Evolutionary conservation across 139 green algal genomes (phyloP).

Genomic region (Pleodorina starrii): DNA sequence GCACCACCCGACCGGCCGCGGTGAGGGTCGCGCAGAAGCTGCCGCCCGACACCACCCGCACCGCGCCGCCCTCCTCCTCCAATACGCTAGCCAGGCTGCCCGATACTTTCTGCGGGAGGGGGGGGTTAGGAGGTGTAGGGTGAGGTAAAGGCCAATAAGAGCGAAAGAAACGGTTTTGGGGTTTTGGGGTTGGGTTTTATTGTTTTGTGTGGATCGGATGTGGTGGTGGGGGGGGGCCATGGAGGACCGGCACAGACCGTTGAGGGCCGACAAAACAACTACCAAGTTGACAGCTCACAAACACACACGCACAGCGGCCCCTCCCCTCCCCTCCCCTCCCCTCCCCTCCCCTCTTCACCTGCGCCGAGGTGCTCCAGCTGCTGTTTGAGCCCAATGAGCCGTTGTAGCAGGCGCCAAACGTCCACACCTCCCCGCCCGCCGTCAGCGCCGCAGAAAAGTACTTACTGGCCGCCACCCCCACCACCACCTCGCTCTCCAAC

Average conservation of each 20-base stretch:
- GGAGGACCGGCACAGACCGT: too few relatives aligned
- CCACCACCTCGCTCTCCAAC: constrained; percentile 51
- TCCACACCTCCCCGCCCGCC: constrained; percentile 69
- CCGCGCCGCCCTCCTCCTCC: constrained; percentile 67
- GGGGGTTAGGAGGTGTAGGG: too few relatives aligned
- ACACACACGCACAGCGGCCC: too few relatives aligned
- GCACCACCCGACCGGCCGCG: constrained; percentile 55
- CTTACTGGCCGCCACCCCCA: constrained; percentile 57
- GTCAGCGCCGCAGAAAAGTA: constrained; percentile 69
- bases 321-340: too few relatives aligned
- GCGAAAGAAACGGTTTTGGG: too few relatives aligned
- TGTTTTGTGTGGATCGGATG: too few relatives aligned
- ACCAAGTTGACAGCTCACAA: too few relatives aligned
- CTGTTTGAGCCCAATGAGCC: constrained; percentile 63
- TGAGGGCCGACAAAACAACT: too few relatives aligned
- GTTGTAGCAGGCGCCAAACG: constrained; percentile 74
- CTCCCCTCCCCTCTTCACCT: too few relatives aligned
- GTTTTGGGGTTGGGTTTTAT: too few relatives aligned
- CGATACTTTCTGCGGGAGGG: constrained; percentile 27
- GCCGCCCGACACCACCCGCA: constrained; percentile 67
- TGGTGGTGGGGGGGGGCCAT: too few relatives aligned
- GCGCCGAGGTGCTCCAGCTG: constrained; percentile 61
- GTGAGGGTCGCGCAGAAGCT: constrained; percentile 76
- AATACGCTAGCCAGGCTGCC: constrained; percentile 55
- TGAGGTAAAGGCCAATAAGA: too few relatives aligned